A percentile compares a stretch with the other conserved stretches of the same genome.
Evolutionary conservation across 441 rosid genomes (phyloP).

Genomic region (Corymbia calophylla): DNA sequence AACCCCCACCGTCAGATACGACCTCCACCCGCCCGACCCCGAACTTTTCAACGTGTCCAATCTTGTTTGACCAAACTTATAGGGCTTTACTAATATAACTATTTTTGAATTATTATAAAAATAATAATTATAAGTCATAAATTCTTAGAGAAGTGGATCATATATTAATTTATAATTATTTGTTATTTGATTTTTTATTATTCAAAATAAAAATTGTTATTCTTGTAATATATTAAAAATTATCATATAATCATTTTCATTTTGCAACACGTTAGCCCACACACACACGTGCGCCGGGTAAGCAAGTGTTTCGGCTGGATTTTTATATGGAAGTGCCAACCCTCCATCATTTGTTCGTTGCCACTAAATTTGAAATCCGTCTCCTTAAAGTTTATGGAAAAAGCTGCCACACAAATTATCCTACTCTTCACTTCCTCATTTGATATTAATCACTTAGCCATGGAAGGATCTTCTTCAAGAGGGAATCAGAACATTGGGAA

Average conservation of each 20-base stretch:
- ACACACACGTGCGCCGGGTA: too few species aligned
- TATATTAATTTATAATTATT: too few species aligned
- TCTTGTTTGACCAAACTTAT: background rate
- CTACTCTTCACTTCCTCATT: background rate
- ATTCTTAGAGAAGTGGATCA: too few species aligned
- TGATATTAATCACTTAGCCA: background rate
- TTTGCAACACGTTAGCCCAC: too few species aligned
- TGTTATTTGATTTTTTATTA: too few species aligned
- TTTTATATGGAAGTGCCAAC: too few species aligned
- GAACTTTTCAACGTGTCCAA: background rate
- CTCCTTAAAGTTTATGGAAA: background rate
- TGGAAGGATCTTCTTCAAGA: background rate
- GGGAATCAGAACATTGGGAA: background rate
- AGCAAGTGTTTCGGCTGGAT: too few species aligned
- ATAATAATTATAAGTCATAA: too few species aligned
- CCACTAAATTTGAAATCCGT: background rate
- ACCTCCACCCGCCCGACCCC: background rate
- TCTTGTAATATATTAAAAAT: accelerated
- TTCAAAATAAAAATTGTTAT: too few species aligned
- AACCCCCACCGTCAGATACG: background rate
- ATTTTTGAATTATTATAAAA: accelerated
- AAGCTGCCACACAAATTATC: background rate
- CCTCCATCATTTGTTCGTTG: background rate
- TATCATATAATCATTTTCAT: accelerated
- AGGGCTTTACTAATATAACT: background rate